phyloP scores from a whole-genome alignment of 192 early-diverging fungal species.

The Oehlia diaphana region DNA sequence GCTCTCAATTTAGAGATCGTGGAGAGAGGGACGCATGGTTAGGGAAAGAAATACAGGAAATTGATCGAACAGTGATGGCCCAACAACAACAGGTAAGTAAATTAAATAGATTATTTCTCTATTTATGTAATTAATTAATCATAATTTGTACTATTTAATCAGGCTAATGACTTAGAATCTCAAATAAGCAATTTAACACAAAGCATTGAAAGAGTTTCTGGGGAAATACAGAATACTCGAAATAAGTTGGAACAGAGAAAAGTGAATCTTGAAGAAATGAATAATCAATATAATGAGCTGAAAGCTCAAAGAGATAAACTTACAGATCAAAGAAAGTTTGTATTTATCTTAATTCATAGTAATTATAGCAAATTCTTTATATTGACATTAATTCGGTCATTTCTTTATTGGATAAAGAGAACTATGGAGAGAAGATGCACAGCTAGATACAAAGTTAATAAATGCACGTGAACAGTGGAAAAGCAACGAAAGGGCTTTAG shows the following conservation, averaged over 20 bases:
- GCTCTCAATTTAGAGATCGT: constrained; percentile 71
- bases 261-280: constrained; percentile 40
- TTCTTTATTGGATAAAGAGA: constrained; percentile 49
- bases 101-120: constrained; percentile 17
- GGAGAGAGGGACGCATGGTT: constrained; percentile 81
- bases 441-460: constrained; percentile 62
- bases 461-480: constrained; percentile 74
- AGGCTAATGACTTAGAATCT: constrained; percentile 34
- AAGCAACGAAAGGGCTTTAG: constrained; percentile 70
- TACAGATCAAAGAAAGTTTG: constrained; percentile 74
- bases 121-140: not conserved
- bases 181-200: constrained; percentile 39
- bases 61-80: constrained; percentile 51
- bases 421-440: constrained; percentile 87
- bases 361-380: not conserved
- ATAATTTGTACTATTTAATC: constrained; percentile 1
- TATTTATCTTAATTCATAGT: not conserved
- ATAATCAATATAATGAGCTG: constrained; percentile 40
- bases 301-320: constrained; percentile 52
- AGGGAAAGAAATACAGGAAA: constrained; percentile 63
- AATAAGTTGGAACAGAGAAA: constrained; percentile 47
- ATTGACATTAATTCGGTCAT: not conserved
- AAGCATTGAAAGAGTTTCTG: constrained; percentile 33
- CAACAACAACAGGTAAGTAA: constrained; percentile 58
- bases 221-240: constrained; percentile 36